Percentiles rank a stretch among this genome's conserved stretches.
Evolutionary conservation across 768 basidiomycete species (phyloP).

Genomic region (Auricularia heimuer): DNA sequence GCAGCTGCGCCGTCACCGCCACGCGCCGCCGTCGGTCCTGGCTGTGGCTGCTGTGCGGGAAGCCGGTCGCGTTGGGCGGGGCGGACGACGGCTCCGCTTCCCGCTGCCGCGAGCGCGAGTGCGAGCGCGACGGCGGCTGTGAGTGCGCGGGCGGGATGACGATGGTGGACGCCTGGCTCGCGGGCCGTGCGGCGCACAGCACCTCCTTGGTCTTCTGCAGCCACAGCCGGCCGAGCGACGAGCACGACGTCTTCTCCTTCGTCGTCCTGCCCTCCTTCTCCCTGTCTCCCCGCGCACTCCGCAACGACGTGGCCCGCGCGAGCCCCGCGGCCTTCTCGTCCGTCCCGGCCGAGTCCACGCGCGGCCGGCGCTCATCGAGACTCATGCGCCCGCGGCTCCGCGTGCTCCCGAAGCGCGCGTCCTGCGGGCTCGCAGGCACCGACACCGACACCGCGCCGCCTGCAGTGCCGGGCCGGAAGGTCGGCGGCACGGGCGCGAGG

Average conservation of each 20-base stretch:
- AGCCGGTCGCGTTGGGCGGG: neutral
- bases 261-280: neutral
- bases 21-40: neutral
- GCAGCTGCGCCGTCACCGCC: neutral
- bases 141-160: neutral
- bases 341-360: neutral
- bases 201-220: slow-evolving; percentile 1
- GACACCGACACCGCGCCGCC: neutral
- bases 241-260: neutral
- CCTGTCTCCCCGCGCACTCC: neutral
- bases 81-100: neutral
- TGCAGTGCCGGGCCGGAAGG: neutral
- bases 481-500: neutral
- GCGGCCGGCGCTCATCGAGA: neutral
- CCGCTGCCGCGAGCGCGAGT: no score
- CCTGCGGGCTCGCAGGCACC: neutral
- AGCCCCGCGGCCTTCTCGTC: neutral
- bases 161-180: neutral
- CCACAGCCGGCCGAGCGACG: neutral
- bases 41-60: neutral
- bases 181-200: neutral
- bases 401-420: neutral
- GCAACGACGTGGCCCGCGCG: neutral
- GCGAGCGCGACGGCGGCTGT: neutral
- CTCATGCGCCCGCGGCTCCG: neutral